Evolutionary conservation across 2,329 filamentous ascomycete genomes (phyloP), one percentile per base, ranked within the genome.

Genomic region (Septoria linicola): DNA sequence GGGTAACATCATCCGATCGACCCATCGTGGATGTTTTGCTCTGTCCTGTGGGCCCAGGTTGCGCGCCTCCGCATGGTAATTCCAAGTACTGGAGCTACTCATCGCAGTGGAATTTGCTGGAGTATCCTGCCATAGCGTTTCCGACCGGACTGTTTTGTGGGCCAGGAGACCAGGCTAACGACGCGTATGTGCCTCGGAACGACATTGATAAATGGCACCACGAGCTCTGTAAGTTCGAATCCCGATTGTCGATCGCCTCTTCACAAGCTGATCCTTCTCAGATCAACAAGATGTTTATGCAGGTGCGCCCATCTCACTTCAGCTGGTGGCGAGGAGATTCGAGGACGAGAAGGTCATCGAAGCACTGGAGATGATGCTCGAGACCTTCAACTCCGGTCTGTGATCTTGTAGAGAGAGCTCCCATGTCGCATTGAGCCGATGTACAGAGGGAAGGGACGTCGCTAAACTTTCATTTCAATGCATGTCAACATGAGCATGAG

Each of bases 101-200:
- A 0, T 71, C 77, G 0, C 76, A 82, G 53, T 87, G 83, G 81
- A 87, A 87, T 61, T 60, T 86, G 27, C 73, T 87, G 1, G 83
- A 87, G 65, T 58, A 57, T 32, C 57, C 83, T 0, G 78, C 74
- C 10, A 66, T 78, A 1, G 74, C 81, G 0, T 84, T 87, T 61
- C 83, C 83, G 0, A 78, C 78, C 1, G 69, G 68, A 1, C 62
- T 66, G 35, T 73, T 76, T 1, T 71, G 78, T 47, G 70, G 70
- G 1, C 59, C 59, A 0, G 59, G 68, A 11, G 78, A 80, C 57
- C 54, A 55, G 21, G 67, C 63, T 34, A 70, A 73, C 41, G 43
- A 58, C 32, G 64, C 57, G 0, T 74, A 73, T 53, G n/a, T 19
- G 4, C 63, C 69, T 0, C 63, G 73, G 46, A 78, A 75, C 59